Evolutionary conservation across 345 rosid genomes (phyloP).

Genomic region (Moricandia moricandioides): DNA sequence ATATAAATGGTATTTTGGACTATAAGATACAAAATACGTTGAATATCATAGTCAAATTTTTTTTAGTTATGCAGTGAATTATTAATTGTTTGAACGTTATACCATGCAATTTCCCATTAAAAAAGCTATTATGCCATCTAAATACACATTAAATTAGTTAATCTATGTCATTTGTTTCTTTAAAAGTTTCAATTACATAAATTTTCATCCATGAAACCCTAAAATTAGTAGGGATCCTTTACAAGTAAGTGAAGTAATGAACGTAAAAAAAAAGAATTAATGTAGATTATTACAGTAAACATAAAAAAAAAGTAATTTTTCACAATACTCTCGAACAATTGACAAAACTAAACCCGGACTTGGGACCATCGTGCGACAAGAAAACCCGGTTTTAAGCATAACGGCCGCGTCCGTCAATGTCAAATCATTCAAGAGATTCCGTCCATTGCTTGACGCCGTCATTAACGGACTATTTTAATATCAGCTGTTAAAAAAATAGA

Average conservation of each 20-base stretch:
- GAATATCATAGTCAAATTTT: no score
- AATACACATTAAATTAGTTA: neutral
- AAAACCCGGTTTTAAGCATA: conserved; percentile 29
- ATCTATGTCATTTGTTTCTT: neutral
- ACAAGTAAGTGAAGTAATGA: no score
- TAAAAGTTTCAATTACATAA: neutral
- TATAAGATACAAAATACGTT: no score
- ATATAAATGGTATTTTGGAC: no score
- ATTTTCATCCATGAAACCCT: neutral
- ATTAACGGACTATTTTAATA: conserved; percentile 19
- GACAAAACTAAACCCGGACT: neutral
- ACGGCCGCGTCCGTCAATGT: conserved; percentile 39
- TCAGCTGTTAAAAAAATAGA: conserved; percentile 9
- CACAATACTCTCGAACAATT: neutral
- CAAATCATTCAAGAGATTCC: conserved; percentile 13
- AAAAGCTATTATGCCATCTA: no score
- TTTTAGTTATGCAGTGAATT: no score
- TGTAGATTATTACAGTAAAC: neutral
- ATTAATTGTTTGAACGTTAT: no score
- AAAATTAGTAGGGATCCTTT: neutral
- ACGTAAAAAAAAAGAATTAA: no score
- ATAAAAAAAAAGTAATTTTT: neutral
- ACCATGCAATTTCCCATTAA: no score
- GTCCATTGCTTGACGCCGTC: conserved; percentile 35
- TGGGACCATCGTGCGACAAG: conserved; percentile 23